Percentiles rank a stretch among this genome's conserved stretches.
phyloP scores from a whole-genome alignment of 257 asterid genomes.

The Solanum megistacrolobum region DNA sequence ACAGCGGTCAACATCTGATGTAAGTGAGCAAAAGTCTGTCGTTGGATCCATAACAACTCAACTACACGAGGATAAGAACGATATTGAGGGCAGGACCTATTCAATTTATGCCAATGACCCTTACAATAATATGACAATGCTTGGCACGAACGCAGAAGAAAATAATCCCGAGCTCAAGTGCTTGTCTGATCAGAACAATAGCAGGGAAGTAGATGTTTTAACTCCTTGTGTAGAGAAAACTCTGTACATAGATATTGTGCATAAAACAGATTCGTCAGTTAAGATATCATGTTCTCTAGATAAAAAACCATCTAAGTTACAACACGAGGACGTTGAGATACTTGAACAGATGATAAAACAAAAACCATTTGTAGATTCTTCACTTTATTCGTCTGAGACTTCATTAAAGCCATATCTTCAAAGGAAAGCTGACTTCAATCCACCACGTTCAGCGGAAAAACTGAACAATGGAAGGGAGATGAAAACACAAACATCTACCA shows the following conservation, averaged over 20 bases:
- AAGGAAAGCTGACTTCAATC: slow-evolving; percentile 11
- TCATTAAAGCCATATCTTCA: slow-evolving; percentile 8
- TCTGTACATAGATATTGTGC: slow-evolving; percentile 46
- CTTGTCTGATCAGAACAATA: slow-evolving; percentile 22
- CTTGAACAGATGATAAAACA: slow-evolving; percentile 11
- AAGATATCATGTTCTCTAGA: slow-evolving; percentile 15
- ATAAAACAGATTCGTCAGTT: slow-evolving; percentile 16
- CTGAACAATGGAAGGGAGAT: background rate
- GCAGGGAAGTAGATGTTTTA: slow-evolving; percentile 15
- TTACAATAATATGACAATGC: slow-evolving; percentile 9
- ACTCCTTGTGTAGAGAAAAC: slow-evolving; percentile 45
- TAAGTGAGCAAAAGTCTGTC: slow-evolving; percentile 22
- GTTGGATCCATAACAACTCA: slow-evolving; percentile 21
- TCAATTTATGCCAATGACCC: background rate
- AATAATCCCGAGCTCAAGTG: background rate
- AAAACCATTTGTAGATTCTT: slow-evolving; percentile 13
- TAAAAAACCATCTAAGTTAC: slow-evolving; percentile 1
- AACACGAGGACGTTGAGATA: slow-evolving; percentile 12
- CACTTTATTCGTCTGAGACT: slow-evolving; percentile 7
- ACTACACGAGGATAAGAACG: slow-evolving; percentile 8
- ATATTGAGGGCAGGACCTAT: background rate
- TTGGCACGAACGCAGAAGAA: slow-evolving; percentile 6
- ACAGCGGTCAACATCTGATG: slow-evolving; percentile 33
- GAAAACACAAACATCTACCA: slow-evolving; percentile 1
- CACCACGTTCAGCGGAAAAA: slow-evolving; percentile 5